Evolutionary conservation across 225 moss, liverwort and hornwort species (phyloP).

Genomic region (Ulota crispa): DNA sequence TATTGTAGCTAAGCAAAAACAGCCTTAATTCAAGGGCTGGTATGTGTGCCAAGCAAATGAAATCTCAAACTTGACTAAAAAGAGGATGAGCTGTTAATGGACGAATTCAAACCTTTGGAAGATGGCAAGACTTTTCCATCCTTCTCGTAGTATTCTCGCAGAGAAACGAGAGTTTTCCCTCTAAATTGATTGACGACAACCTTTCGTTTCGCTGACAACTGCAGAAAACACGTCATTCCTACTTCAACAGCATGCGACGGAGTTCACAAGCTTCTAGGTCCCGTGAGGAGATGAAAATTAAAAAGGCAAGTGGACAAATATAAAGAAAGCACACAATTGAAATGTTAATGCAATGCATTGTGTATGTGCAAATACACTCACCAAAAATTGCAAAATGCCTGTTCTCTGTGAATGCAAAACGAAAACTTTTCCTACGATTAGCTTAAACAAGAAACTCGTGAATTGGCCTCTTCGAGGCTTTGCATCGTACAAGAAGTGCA

Average conservation of each 20-base stretch:
- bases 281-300: not conserved
- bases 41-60: not conserved
- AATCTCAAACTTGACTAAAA: not conserved
- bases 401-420: not conserved
- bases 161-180: slow-evolving; percentile 57
- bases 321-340: not conserved
- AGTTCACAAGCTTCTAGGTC: not conserved
- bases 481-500: not conserved
- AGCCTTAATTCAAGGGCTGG: not conserved
- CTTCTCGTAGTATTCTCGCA: slow-evolving; percentile 84
- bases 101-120: slow-evolving; percentile 50
- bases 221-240: slow-evolving; percentile 29
- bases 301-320: not conserved
- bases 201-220: slow-evolving; percentile 68
- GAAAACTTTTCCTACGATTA: not conserved
- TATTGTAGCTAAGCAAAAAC: not conserved
- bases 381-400: not conserved
- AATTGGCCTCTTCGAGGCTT: not conserved
- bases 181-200: slow-evolving; percentile 57
- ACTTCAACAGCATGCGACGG: not conserved
- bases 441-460: not conserved
- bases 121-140: slow-evolving; percentile 66
- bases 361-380: not conserved
- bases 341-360: not conserved
- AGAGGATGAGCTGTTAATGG: slow-evolving; percentile 6